These are phyloP conservation scores for Camellia oleifera DNA, from an alignment of 179 eudicot species.

Conservation along the genomic window DNA sequence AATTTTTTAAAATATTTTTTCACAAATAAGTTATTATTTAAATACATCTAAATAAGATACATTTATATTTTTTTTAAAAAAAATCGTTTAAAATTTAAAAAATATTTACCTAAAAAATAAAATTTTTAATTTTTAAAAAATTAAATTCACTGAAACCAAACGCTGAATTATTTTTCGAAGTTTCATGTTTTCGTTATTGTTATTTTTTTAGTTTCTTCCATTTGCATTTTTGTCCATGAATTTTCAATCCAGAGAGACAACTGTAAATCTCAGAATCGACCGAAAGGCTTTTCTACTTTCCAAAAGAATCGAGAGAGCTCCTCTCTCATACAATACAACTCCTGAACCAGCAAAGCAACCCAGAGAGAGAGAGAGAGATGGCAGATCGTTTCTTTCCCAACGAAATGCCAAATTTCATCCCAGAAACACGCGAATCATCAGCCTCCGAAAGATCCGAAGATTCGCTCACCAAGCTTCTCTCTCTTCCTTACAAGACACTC, in stretches of 20 bases:
- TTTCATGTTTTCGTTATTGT: no score
- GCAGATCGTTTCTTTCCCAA: conserved; percentile 76
- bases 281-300: background rate
- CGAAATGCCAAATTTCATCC: conserved; percentile 54
- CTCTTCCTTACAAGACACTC: conserved; percentile 49
- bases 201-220: no score
- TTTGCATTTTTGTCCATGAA: no score
- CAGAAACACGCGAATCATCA: conserved; percentile 28
- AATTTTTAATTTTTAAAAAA: no score
- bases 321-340: background rate
- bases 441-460: conserved; percentile 19
- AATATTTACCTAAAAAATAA: no score
- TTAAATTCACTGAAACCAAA: no score
- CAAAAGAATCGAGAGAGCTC: background rate
- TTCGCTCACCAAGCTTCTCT: conserved; percentile 53
- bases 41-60: no score
- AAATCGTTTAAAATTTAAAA: no score
- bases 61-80: no score
- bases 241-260: background rate
- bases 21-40: no score
- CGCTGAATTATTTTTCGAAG: no score
- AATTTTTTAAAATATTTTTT: no score
- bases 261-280: background rate
- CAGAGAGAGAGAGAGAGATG: conserved; percentile 30
- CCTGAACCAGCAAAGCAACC: background rate